Base-by-base conservation (phyloP, 163 green algal genomes). In the Prototheca wickerhamii region DNA sequence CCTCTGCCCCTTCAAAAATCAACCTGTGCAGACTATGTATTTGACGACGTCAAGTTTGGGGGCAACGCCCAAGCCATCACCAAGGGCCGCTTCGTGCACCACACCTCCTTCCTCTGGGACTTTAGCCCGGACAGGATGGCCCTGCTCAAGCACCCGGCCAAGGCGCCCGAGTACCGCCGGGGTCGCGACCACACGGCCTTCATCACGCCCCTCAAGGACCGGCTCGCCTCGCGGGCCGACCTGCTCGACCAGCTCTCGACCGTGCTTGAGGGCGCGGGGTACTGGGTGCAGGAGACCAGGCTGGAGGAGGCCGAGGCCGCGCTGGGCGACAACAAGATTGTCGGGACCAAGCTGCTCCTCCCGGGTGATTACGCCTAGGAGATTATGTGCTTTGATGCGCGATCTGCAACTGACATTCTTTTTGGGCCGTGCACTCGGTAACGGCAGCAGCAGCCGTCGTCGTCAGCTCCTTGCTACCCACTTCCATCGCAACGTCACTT, bases 51-150 rank as follows among this genome's bases (percentile, higher is more conserved):
- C 12, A 99, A 99, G 77, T 93, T 98, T 82, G 93, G 91, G 3
- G 93, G 93, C 63, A 99, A 99, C 64, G 93, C 93, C 4, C 93
- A 99, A 75, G 86, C 87, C 59, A 98, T 99, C 65, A 93, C 84
- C 2, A 89, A 88, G 49, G 61, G 81, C 28, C 75, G 91, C 20
- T 98, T 84, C 78, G 64, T 99, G 65, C 93, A 99, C 76, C 93
- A 99, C 82, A 99, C 93, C n/a, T 95, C 86, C 2, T 87, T 98
- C 23, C 80, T 99, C 3, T 99, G 89, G 89, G 84, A 95, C 68
- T 96, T 83, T 69, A 25, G 88, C 28, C 28, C 57, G 0, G 52
- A 73, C 3, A 71, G 71, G 60, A 97, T 97, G 91, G 55, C n/a
- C 0, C 67, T 89, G 6, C 77, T 97, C 4, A 80, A 83, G 44